These are phyloP conservation scores for Ambrosia trifida DNA, from an alignment of 129 eudicot species.

Conservation along the genomic window DNA sequence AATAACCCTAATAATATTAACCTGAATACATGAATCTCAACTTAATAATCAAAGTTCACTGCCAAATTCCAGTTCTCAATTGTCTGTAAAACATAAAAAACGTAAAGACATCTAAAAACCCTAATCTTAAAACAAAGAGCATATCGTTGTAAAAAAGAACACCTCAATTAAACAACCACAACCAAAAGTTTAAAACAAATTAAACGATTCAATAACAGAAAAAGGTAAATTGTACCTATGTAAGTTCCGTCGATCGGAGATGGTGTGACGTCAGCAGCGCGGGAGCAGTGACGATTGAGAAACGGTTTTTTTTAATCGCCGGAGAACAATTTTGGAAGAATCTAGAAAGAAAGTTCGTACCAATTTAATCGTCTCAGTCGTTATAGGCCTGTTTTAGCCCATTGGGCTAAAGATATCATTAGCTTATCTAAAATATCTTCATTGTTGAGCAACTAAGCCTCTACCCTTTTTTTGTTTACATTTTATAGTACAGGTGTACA, in stretches of 20 bases:
- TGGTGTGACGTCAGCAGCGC: not conserved
- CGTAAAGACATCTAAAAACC: not conserved
- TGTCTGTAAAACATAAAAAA: too few species aligned
- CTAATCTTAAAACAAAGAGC: not conserved
- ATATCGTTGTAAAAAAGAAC: not conserved
- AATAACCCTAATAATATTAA: too few species aligned
- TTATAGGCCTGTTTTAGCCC: not conserved
- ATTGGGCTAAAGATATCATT: too few species aligned
- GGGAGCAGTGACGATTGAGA: not conserved
- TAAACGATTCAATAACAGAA: not conserved
- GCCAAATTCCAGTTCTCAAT: too few species aligned
- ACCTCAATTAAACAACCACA: not conserved
- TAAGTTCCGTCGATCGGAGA: not conserved
- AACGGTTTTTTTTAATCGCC: not conserved
- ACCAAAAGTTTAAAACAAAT: not conserved
- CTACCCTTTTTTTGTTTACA: too few species aligned
- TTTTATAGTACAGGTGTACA: too few species aligned
- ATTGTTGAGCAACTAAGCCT: too few species aligned
- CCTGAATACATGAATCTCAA: too few species aligned
- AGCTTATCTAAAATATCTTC: too few species aligned
- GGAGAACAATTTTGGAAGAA: not conserved
- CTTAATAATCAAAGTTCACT: too few species aligned
- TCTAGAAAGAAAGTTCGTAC: not conserved
- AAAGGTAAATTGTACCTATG: not conserved
- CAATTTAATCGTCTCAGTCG: too few species aligned